Base-by-base conservation (phyloP, 768 basidiomycete species). In the Asterophora parasitica region DNA sequence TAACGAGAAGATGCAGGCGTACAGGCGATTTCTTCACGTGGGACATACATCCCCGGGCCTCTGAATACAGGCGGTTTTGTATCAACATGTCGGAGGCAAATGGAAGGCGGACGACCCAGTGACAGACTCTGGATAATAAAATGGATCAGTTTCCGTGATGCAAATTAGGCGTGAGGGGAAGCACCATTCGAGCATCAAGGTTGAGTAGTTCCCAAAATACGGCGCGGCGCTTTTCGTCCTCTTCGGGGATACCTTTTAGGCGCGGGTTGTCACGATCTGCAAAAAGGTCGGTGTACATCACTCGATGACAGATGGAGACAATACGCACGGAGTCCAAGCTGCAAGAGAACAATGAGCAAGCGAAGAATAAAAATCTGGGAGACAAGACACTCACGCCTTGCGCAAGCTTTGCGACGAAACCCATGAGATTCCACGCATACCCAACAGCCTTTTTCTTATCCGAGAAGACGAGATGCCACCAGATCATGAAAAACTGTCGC, bases 201-300 rank as follows among this genome's bases (percentile, higher is more conserved):
- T 82, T 81, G 44, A 86, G 71, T 54, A 87, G 68, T 62, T 86
- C 83, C 85, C 85, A 88, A 60, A 86, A 83, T 37, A 87, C 74
- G 42, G 79, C 76, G 38, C 81, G 71, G 39, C 83, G 81, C 54
- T 78, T 79, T 57, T 87, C 83, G 34, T 82, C 73, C 59, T 85
- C 85, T 61, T 87, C 84, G 37, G 84, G 85, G 28, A 85, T 81
- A 37, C 79, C 70, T 59, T 83, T 83, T 51, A 77, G 64, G 57
- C 81, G 73, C 40, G 80, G 76, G 33, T 75, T 73, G 61, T 86
- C 82, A 46, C 84, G 81, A 69, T 88, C 85, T 88, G 8, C 38
- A 26, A 27, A 7, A 26, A 10, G 7, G 20, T 39, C 3, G 13
- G 19, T 7, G 20, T 12, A n/a, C 23, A 15, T 15, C 15, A 8